Percentiles rank a stretch among this genome's conserved stretches.
These are phyloP conservation scores for Macaranga tanarius DNA, from an alignment of 441 rosid species.

Conservation along the genomic window DNA sequence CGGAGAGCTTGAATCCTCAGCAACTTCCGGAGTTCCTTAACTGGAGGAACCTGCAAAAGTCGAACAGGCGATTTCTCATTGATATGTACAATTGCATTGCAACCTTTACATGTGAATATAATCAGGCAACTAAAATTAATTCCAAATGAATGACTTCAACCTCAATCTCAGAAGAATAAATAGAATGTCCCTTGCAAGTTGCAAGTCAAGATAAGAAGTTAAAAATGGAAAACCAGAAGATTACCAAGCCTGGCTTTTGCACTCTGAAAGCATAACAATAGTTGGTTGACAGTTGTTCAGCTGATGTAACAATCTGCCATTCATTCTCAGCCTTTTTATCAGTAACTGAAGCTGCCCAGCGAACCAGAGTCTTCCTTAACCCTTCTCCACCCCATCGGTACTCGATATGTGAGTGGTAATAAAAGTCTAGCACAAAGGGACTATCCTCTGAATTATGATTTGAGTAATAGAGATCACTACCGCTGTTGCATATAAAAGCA, in stretches of 20 bases:
- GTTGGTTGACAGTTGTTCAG: slow-evolving; percentile 34
- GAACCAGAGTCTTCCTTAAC: slow-evolving; percentile 66
- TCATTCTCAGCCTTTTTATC: slow-evolving; percentile 37
- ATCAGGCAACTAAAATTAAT: not conserved
- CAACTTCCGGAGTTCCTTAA: slow-evolving; percentile 77
- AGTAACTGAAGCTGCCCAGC: slow-evolving; percentile 62
- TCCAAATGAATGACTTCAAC: slow-evolving; percentile 16
- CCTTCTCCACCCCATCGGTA: slow-evolving; percentile 91
- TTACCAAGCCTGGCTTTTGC: slow-evolving; percentile 29
- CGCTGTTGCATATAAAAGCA: slow-evolving; percentile 90
- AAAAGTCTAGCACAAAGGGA: slow-evolving; percentile 58
- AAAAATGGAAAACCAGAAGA: not conserved
- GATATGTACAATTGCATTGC: not conserved
- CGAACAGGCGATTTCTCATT: not conserved
- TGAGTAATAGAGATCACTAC: slow-evolving; percentile 85
- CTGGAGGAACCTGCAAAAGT: slow-evolving; percentile 65
- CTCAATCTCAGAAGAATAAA: slow-evolving; percentile 3
- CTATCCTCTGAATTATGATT: slow-evolving; percentile 54
- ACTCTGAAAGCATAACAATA: slow-evolving; percentile 34
- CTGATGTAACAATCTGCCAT: slow-evolving; percentile 37
- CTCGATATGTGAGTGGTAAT: slow-evolving; percentile 81
- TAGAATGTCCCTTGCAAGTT: not conserved
- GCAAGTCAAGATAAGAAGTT: not conserved
- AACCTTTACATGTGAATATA: not conserved
- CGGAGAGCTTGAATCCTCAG: slow-evolving; percentile 93